Base-by-base conservation (phyloP, 768 basidiomycete genomes). In the Candolleomyces aberdarensis region DNA sequence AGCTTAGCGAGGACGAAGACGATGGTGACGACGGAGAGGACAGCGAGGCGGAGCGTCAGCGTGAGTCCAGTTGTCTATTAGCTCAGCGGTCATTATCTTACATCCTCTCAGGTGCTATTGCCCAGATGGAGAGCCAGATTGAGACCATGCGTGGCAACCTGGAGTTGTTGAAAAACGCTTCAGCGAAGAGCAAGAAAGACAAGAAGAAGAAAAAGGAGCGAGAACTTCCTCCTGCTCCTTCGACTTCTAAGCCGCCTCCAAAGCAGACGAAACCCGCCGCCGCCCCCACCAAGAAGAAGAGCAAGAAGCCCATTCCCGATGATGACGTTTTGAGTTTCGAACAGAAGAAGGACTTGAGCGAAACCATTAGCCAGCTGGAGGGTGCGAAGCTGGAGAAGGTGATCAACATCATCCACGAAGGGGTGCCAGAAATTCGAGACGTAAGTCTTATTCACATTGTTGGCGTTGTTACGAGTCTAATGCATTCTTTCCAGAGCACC, bases 301-400 rank as follows among this genome's bases (percentile, higher is more conserved):
- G 54, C 39, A 91, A 91, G 80, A 90, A 89, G 71, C 79, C 80
- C 43, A 72, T 86, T 48, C 75, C 83, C 10, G 91, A 93, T 65
- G 89, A 92, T 67, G 92, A 94, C 60, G 86, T 89, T 51, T 81
- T 98, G 41, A 90, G 92, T 56, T 92, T 96, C 72, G 93, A 94
- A 65, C 96, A 98, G 80, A 99, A 99, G 88, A 95, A 97, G 75
- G 94, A 98, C 71, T 79, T 99, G 59, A 96, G 95, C 69, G 95
- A 98, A 74, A 92, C 94, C 56, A 99, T 99, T 65, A 83, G 83
- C 62, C 84, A 84, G 68, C 85, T 97, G 26, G 93, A 97, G 65
- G 94, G 88, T 20, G 72, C 81, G 56, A 91, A 90, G 71, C 76
- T 98, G 62, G 91, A 94, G 74, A 87, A 86, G 70, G 96, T 97